phyloP scores from a whole-genome alignment of 2,329 filamentous ascomycete genomes.

The Alternaria gansuensis region DNA sequence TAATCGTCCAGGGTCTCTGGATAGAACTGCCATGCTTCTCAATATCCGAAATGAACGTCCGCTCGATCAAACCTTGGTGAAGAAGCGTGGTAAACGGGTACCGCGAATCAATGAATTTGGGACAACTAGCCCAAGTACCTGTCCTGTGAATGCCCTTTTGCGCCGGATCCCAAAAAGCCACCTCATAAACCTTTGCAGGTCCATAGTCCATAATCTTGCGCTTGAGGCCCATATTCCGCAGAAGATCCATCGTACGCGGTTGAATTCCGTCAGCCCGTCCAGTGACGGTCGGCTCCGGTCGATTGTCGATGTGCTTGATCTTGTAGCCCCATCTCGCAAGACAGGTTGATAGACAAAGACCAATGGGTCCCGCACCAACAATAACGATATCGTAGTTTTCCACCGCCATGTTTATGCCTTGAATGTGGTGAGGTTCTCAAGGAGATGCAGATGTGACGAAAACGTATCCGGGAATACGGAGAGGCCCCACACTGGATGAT shows the following conservation, averaged over 20 bases:
- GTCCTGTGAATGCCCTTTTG: constrained; percentile 66
- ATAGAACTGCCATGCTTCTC: constrained; percentile 65
- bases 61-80: constrained; percentile 70
- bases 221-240: constrained; percentile 90
- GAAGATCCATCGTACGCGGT: constrained; percentile 83
- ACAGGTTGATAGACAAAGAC: constrained; percentile 85
- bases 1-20: constrained; percentile 69
- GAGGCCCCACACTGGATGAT: constrained; percentile 12
- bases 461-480: constrained; percentile 11
- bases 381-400: constrained; percentile 77
- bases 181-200: constrained; percentile 83
- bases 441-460: background rate
- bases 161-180: constrained; percentile 71
- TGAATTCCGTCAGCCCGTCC: constrained; percentile 93
- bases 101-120: constrained; percentile 75
- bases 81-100: constrained; percentile 71
- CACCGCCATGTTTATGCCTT: constrained; percentile 25
- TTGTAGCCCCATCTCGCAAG: constrained; percentile 92
- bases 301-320: constrained; percentile 94
- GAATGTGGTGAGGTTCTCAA: background rate
- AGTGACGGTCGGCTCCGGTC: constrained; percentile 82
- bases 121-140: constrained; percentile 84
- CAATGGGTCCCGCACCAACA: constrained; percentile 87
- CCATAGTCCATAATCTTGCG: constrained; percentile 85
- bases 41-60: constrained; percentile 69